Evolutionary conservation across 2,329 filamentous ascomycete genomes (phyloP), one percentile per base, ranked within the genome.

Genomic region (Colletotrichum tropicicola): DNA sequence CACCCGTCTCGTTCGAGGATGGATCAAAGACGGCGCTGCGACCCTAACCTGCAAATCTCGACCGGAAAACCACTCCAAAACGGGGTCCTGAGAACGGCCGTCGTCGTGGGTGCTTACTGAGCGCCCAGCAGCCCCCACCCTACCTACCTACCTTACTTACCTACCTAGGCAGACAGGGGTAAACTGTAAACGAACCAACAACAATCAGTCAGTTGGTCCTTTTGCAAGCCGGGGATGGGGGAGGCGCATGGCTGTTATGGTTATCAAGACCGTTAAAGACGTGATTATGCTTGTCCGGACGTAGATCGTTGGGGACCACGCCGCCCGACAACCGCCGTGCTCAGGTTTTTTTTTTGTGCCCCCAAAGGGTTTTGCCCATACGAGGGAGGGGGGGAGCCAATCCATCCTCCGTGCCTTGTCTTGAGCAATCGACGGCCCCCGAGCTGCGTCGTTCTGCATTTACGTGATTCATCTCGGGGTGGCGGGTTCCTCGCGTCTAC

Each of bases 101-200:
- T 6, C 9, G 9, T 12, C n/a, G 2, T 41, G 37, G 28, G 37
- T 60, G 57, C 57, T 60, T 60, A 60, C 57, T 60, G 57, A 60
- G 57, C 48, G 48, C 37, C 45, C 27, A 25, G 6, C 32, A 12
- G 7, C 10, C 21, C 28, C 39, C 28, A 54, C 39, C 17, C 17
- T 15, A n/a, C n/a, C n/a, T n/a, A n/a, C n/a, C n/a, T n/a, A n/a
- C n/a, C n/a, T n/a, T n/a, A n/a, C n/a, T n/a, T n/a, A n/a, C n/a
- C n/a, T n/a, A n/a, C n/a, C n/a, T 15, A 35, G 9, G 5, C 32
- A 5, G 47, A 25, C 55, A 28, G 28, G 57, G 39, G 15, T 45
- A 3, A 35, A 19, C 32, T 19, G 19, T 48, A 6, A 15, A 3
- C 32, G n/a, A 28, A 39, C 23, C 21, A 35, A 12, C 12, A 19